Evolutionary conservation across 2,329 filamentous ascomycete species (phyloP).

Genomic region (Colletotrichum eremochloae): DNA sequence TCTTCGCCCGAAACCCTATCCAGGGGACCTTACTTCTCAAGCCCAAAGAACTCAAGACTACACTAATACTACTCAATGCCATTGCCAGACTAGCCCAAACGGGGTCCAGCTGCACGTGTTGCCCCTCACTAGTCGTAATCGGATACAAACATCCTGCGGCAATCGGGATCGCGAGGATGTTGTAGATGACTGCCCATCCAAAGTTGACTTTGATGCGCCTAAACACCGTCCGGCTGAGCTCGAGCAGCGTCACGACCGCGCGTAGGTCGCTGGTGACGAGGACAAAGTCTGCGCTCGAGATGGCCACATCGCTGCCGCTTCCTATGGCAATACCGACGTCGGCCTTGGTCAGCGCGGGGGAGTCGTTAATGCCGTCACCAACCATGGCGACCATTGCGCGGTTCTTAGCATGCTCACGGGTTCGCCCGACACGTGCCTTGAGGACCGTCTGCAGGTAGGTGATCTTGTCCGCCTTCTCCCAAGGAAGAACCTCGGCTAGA

Average conservation of each 20-base stretch:
- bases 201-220: constrained; percentile 87
- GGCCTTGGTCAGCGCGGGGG: constrained; percentile 82
- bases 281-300: constrained; percentile 85
- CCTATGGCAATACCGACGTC: constrained; percentile 90
- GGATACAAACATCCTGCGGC: constrained; percentile 84
- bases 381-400: constrained; percentile 81
- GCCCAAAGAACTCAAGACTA: constrained; percentile 84
- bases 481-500: constrained; percentile 88
- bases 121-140: constrained; percentile 58
- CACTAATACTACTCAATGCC: constrained; percentile 91
- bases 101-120: constrained; percentile 76
- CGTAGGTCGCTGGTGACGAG: constrained; percentile 79
- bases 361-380: constrained; percentile 91
- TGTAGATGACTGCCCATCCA: constrained; percentile 87
- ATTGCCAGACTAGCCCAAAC: constrained; percentile 93
- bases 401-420: constrained; percentile 47
- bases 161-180: constrained; percentile 81
- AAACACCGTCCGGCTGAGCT: constrained; percentile 80
- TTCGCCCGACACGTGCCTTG: constrained; percentile 49
- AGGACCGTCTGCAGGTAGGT: constrained; percentile 70
- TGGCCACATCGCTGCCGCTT: constrained; percentile 85
- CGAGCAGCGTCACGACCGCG: constrained; percentile 79
- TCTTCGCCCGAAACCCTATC: constrained; percentile 59
- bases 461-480: constrained; percentile 83
- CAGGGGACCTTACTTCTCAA: constrained; percentile 67